Evolutionary conservation across 495 filamentous ascomycete species (phyloP).

Genomic region (Penicillium silybi): DNA sequence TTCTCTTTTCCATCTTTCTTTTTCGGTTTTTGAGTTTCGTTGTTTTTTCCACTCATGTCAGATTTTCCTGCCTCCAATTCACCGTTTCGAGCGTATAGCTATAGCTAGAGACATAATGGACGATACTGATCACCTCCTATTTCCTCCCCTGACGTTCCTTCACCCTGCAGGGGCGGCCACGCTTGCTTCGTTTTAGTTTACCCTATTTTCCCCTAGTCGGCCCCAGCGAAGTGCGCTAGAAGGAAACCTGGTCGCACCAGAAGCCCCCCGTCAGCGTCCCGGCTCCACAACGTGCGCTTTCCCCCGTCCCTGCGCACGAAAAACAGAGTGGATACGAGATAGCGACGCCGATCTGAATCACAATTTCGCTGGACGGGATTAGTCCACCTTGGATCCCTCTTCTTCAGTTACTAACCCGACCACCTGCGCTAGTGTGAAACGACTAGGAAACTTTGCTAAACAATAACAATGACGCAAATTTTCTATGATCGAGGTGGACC

Average conservation of each 20-base stretch:
- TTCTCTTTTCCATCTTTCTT: slow-evolving; percentile 10
- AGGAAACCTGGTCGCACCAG: slow-evolving; percentile 34
- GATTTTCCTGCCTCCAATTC: neutral
- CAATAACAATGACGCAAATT: slow-evolving; percentile 10
- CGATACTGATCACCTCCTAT: neutral
- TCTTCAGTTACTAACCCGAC: neutral
- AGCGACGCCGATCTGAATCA: slow-evolving; percentile 35
- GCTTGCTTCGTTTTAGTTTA: slow-evolving; percentile 11
- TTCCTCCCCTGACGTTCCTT: neutral
- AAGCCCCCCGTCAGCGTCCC: slow-evolving; percentile 32
- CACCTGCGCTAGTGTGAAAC: slow-evolving; percentile 11
- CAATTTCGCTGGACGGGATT: neutral
- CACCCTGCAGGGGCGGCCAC: slow-evolving; percentile 4
- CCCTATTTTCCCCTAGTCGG: slow-evolving; percentile 17
- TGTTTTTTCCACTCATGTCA: neutral
- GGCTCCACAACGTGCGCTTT: slow-evolving; percentile 38
- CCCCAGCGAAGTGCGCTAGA: slow-evolving; percentile 30
- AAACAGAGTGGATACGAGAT: slow-evolving; percentile 26
- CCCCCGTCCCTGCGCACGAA: slow-evolving; percentile 30
- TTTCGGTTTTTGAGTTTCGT: neutral
- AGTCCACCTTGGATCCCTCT: neutral
- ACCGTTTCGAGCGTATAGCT: neutral
- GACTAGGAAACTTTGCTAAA: neutral
- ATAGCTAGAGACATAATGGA: neutral
- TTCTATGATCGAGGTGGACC: slow-evolving; percentile 1